phyloP scores from a whole-genome alignment of 352 stramenopile genomes.

The Hyaloperonospora brassicae region DNA sequence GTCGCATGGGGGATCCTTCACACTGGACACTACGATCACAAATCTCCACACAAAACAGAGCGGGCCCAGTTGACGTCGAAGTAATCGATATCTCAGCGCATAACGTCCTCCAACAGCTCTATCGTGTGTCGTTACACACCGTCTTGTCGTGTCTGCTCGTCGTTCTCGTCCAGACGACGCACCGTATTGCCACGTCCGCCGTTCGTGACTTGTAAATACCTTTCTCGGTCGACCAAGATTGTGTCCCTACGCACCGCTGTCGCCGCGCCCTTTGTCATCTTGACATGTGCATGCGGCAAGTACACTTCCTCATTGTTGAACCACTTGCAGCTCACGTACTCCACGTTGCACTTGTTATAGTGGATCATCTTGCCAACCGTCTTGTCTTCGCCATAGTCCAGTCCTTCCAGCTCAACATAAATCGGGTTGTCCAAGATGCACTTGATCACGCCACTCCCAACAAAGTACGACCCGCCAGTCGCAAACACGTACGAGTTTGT shows the following conservation, averaged over 20 bases:
- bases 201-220: neutral
- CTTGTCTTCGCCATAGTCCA: constrained; percentile 74
- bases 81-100: too few relatives aligned
- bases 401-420: constrained; percentile 51
- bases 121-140: too few relatives aligned
- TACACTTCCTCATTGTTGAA: constrained; percentile 81
- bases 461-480: constrained; percentile 67
- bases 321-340: constrained; percentile 83
- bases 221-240: constrained; percentile 39
- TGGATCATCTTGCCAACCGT: constrained; percentile 79
- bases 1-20: too few relatives aligned
- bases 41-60: too few relatives aligned
- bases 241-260: constrained; percentile 49
- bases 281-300: constrained; percentile 53
- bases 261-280: constrained; percentile 60
- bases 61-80: too few relatives aligned
- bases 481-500: constrained; percentile 76
- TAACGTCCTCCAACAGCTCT: too few relatives aligned
- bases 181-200: constrained; percentile 21
- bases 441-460: constrained; percentile 55
- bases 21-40: too few relatives aligned
- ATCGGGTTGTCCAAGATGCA: constrained; percentile 57
- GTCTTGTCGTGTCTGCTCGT: too few relatives aligned
- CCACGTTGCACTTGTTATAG: constrained; percentile 64
- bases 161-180: too few relatives aligned